Percentiles rank a stretch among this genome's conserved stretches.
Conservation (phyloP, 1,139 yeast genomes). For the Pichiaceae sp. region DNA sequence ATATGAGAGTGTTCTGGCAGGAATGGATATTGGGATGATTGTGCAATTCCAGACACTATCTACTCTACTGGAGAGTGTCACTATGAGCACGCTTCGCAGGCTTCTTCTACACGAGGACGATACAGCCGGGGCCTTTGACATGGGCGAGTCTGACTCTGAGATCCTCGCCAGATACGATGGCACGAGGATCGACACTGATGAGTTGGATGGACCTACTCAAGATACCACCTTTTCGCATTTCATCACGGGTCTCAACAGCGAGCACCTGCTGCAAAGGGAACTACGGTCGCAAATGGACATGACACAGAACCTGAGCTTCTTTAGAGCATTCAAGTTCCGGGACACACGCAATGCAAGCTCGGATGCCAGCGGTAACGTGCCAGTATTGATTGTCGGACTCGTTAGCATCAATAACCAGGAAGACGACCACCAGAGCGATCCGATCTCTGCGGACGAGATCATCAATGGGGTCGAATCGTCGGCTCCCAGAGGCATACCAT, state of each 20-base stretch:
- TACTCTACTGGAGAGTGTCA: slow-evolving; percentile 16
- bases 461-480: neutral
- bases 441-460: neutral
- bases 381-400: slow-evolving; percentile 52
- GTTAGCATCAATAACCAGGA: slow-evolving; percentile 13
- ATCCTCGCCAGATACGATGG: slow-evolving; percentile 9
- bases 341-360: slow-evolving; percentile 11
- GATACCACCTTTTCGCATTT: slow-evolving; percentile 19
- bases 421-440: neutral
- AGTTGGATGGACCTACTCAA: slow-evolving; percentile 1
- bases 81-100: slow-evolving; percentile 16
- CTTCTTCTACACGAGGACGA: slow-evolving; percentile 8
- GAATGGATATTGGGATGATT: slow-evolving; percentile 9
- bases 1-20: slow-evolving; percentile 3
- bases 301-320: slow-evolving; percentile 31
- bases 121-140: neutral
- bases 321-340: slow-evolving; percentile 44
- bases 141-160: slow-evolving; percentile 1
- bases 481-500: neutral
- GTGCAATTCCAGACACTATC: slow-evolving; percentile 19
- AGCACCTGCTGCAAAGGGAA: slow-evolving; percentile 16
- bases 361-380: slow-evolving; percentile 24
- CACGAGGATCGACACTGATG: slow-evolving; percentile 13
- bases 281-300: slow-evolving; percentile 17
- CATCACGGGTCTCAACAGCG: slow-evolving; percentile 12